Conservation (phyloP, 2,329 filamentous ascomycete genomes). For the Stemphylium beticola region DNA sequence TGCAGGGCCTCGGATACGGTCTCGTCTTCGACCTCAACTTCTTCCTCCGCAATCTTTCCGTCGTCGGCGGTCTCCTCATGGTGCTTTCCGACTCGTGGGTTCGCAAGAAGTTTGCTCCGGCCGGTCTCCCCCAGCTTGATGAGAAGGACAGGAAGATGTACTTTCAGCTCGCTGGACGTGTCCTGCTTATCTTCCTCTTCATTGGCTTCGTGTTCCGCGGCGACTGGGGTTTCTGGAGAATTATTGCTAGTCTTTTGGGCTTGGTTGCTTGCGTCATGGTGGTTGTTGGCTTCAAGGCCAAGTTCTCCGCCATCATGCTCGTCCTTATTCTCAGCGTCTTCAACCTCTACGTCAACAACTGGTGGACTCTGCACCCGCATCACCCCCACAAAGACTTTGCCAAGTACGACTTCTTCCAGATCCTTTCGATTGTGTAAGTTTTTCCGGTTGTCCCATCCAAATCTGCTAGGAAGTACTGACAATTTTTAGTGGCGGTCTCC, state of each 20-base stretch:
- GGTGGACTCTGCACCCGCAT: slow-evolving; percentile 99
- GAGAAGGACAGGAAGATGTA: slow-evolving; percentile 99
- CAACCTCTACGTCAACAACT: slow-evolving; percentile 98
- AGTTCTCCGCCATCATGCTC: slow-evolving; percentile 95
- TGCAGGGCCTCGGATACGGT: slow-evolving; percentile 94
- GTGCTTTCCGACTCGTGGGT: slow-evolving; percentile 98
- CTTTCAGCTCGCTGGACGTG: slow-evolving; percentile 95
- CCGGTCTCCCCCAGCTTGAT: slow-evolving; percentile 89
- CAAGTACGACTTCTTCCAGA: slow-evolving; percentile 99
- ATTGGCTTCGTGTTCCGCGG: slow-evolving; percentile 95
- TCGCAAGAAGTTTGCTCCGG: slow-evolving; percentile 95
- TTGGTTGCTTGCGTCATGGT: slow-evolving; percentile 97
- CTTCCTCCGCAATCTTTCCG: slow-evolving; percentile 97
- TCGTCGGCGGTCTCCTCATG: slow-evolving; percentile 97
- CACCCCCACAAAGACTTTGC: slow-evolving; percentile 99
- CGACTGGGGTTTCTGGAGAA: slow-evolving; percentile 87
- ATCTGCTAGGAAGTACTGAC: slow-evolving; percentile 21
- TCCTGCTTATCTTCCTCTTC: slow-evolving; percentile 97
- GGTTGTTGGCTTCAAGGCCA: slow-evolving; percentile 98
- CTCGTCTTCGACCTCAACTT: slow-evolving; percentile 99
- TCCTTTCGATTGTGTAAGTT: slow-evolving; percentile 89
- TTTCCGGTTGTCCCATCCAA: not conserved
- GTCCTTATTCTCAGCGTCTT: slow-evolving; percentile 96
- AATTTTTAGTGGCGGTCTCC: slow-evolving; percentile 73
- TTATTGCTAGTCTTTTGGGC: slow-evolving; percentile 83